Percentiles rank a stretch among this genome's conserved stretches.
phyloP scores from a whole-genome alignment of 495 filamentous ascomycete species.

The Sphaerosporella brunnea region DNA sequence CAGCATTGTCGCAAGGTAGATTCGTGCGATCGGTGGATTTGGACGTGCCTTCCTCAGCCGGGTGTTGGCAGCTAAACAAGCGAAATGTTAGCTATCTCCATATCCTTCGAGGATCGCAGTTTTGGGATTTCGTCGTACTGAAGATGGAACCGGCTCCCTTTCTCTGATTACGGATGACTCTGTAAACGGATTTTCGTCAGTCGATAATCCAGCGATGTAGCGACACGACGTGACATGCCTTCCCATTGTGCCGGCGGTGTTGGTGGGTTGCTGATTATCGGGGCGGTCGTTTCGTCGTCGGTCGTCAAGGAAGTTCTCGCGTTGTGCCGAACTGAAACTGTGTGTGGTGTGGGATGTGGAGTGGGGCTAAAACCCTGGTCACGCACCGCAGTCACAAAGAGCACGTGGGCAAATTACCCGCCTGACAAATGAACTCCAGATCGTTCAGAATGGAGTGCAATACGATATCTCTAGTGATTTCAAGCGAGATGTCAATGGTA shows the following conservation, averaged over 20 bases:
- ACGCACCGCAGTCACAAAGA: too few species aligned
- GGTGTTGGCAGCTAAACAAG: constrained; percentile 52
- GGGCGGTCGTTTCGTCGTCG: constrained; percentile 1
- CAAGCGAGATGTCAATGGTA: too few species aligned
- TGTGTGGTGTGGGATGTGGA: background rate
- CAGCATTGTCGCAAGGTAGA: constrained; percentile 21
- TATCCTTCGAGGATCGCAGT: too few species aligned
- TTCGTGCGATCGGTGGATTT: background rate
- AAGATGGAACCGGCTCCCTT: constrained; percentile 98
- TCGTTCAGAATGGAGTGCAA: too few species aligned
- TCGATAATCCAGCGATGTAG: constrained; percentile 2
- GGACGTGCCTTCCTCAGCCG: constrained; percentile 65
- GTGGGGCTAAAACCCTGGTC: too few species aligned
- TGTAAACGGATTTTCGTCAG: constrained; percentile 15
- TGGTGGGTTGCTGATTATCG: constrained; percentile 10
- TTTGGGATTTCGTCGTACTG: too few species aligned
- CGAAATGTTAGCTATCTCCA: constrained; percentile 31
- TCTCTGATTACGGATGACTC: constrained; percentile 91
- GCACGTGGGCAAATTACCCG: too few species aligned
- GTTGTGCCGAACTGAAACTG: too few species aligned
- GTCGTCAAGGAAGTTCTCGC: too few species aligned
- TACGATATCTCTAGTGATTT: too few species aligned
- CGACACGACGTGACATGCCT: constrained; percentile 15
- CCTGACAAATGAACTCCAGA: too few species aligned
- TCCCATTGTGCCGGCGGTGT: constrained; percentile 22